Evolutionary conservation across 2,329 filamentous ascomycete species (phyloP).

Genomic region (Paecilomyces formosus): DNA sequence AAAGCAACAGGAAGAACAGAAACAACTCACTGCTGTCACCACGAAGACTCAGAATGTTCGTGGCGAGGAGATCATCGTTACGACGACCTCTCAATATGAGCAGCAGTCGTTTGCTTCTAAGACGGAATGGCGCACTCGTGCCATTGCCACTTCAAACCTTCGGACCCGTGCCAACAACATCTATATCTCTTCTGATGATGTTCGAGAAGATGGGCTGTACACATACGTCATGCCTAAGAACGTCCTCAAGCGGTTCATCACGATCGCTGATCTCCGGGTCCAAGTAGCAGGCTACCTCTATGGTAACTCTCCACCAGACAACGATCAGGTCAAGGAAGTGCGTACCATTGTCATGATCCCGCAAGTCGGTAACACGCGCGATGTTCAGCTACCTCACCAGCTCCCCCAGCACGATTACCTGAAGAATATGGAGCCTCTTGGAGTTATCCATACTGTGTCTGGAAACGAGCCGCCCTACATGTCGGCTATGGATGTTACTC

Average conservation of each 20-base stretch:
- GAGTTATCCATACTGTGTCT: constrained; percentile 90
- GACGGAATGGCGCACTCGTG: constrained; percentile 95
- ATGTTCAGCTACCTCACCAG: constrained; percentile 82
- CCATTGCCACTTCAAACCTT: constrained; percentile 92
- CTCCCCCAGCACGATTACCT: constrained; percentile 90
- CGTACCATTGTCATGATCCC: constrained; percentile 96
- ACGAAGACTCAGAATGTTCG: constrained; percentile 97
- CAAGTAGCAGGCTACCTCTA: constrained; percentile 96
- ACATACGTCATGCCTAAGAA: constrained; percentile 99
- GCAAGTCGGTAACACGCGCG: constrained; percentile 87
- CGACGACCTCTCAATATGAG: constrained; percentile 95
- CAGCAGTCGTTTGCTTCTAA: constrained; percentile 97
- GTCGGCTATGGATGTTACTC: constrained; percentile 89
- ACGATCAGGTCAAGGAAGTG: constrained; percentile 94
- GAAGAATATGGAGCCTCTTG: constrained; percentile 77
- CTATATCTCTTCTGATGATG: constrained; percentile 94
- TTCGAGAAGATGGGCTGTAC: constrained; percentile 75
- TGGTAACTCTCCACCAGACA: constrained; percentile 84
- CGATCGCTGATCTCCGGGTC: constrained; percentile 88
- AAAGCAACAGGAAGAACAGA: constrained; percentile 95
- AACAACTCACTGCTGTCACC: constrained; percentile 91
- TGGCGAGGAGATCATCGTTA: constrained; percentile 96
- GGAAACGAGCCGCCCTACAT: constrained; percentile 96
- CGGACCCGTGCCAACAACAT: constrained; percentile 95
- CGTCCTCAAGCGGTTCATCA: constrained; percentile 95